Evolutionary conservation across 1,139 yeast species (phyloP).

Genomic region (Protomyces pachydermus): DNA sequence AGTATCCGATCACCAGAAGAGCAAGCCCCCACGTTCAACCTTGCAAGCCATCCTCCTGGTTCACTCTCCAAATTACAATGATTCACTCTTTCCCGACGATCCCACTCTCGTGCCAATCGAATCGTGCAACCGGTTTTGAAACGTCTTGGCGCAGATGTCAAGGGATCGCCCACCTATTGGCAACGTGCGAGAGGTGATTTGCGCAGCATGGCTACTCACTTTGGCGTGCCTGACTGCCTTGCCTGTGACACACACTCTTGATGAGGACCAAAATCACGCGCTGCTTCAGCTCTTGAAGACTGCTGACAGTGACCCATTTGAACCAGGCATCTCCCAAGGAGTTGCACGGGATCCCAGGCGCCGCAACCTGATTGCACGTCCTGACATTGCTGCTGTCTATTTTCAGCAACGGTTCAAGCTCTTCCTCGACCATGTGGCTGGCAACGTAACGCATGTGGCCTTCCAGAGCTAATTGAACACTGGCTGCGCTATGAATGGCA

Average conservation of each 20-base stretch:
- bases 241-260: background rate
- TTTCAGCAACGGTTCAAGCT: background rate
- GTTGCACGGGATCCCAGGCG: background rate
- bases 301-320: background rate
- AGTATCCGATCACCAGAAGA: no score
- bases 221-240: no score
- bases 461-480: background rate
- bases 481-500: background rate
- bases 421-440: background rate
- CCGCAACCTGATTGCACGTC: background rate
- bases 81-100: no score
- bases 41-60: no score
- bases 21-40: no score
- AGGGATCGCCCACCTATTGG: no score
- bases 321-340: background rate
- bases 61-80: no score
- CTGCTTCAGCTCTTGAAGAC: background rate
- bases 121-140: no score
- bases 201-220: no score
- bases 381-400: background rate
- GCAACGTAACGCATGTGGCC: background rate
- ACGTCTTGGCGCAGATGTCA: no score
- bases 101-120: no score
- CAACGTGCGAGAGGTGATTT: no score
- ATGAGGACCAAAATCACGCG: background rate